phyloP scores from a whole-genome alignment of 2,329 filamentous ascomycete species.

The Lizonia empirigonia region DNA sequence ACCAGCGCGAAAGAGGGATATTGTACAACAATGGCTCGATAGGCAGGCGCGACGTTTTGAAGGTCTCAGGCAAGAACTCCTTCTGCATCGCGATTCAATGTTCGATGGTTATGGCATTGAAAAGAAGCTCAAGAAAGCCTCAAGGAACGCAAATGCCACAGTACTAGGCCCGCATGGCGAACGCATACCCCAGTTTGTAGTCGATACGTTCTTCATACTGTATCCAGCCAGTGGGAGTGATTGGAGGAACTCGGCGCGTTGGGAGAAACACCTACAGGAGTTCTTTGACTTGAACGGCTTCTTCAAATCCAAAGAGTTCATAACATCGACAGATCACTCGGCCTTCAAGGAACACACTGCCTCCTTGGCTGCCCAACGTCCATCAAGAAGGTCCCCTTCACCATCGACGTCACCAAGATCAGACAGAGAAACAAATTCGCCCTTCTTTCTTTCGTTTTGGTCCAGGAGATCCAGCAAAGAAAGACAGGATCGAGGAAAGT shows the following conservation, averaged over 20 bases:
- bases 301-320: too few species aligned
- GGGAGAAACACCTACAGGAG: constrained; percentile 1
- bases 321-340: too few species aligned
- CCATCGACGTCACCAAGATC: not conserved
- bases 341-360: too few species aligned
- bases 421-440: not conserved
- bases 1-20: not conserved
- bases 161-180: not conserved
- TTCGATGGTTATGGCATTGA: not conserved
- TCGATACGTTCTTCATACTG: constrained; percentile 7
- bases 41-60: constrained; percentile 2
- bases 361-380: not conserved
- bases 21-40: not conserved
- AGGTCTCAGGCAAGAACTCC: not conserved
- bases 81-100: constrained; percentile 2
- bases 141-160: not conserved
- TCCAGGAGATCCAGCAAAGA: not conserved
- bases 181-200: not conserved
- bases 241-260: constrained; percentile 8
- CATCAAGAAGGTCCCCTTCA: not conserved
- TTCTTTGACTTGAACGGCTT: not conserved
- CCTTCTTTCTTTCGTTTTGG: not conserved
- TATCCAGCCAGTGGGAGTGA: constrained; percentile 4
- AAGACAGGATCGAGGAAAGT: not conserved
- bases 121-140: not conserved